Evolutionary conservation across 257 asterid genomes (phyloP), one percentile per base, ranked within the genome.

Genomic region (Solanum gandarillasii): DNA sequence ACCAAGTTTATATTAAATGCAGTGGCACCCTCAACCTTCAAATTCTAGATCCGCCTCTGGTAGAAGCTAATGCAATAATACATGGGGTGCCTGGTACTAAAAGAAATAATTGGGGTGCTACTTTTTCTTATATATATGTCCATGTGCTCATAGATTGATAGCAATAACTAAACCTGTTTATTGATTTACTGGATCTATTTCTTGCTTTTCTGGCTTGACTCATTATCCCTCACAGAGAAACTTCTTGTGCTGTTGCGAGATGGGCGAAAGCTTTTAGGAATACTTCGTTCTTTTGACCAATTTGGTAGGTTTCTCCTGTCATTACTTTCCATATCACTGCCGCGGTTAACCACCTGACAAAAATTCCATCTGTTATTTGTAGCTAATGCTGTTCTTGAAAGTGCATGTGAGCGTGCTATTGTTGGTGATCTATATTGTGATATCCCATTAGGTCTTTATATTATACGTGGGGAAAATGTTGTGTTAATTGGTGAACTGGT

Each of bases 301-400:
- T 95, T 92, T 88, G 98, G 98, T 94, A 95, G 55, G 88, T 74
- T 71, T 89, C 36, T 72, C 23, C 52, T 88, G 78, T 67, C 46
- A 85, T 55, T 46, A 23, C 83, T 89, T 18, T 73, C 72, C 75
- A 20, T 48, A 81, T 87, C 48, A 67, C 68, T 52, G 34, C 29
- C 43, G 29, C 16, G 11, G 43, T 70, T 83, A 31, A 39, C 75
- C 68, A 48, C 67, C 85, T 89, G 86, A 90, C 90, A 88, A 86
- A 46, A 79, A 55, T 55, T 84, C 36, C 84, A 70, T 34, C 39
- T 52, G 39, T 81, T 83, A 4, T 87, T 27, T 91, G 92, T 72
- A 97, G 99, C 99, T 86, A 97, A 97, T 91, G 99, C 98, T 86
- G 99, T 97, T 87, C 95, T 97, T 91, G 99, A 97, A 96, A 95